Percentiles rank a stretch among this genome's conserved stretches.
Evolutionary conservation across 352 stramenopile species (phyloP).

Genomic region (Phytopythium boreale): DNA sequence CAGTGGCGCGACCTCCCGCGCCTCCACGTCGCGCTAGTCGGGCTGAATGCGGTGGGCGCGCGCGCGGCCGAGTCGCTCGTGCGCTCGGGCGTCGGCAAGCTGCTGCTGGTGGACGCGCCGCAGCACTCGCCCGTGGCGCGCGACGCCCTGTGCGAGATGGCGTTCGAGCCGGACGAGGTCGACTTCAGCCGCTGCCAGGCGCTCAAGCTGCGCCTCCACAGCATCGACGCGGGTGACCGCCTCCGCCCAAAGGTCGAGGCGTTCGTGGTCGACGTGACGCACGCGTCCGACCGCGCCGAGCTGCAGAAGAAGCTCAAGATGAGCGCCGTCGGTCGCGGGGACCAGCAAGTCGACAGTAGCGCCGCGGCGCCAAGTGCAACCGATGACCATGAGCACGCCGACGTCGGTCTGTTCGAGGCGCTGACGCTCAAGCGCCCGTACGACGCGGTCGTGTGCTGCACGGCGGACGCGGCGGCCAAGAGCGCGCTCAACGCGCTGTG

Average conservation of each 20-base stretch:
- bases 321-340: slow-evolving; percentile 16
- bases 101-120: slow-evolving; percentile 31
- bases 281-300: slow-evolving; percentile 25
- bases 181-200: slow-evolving; percentile 35
- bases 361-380: not conserved
- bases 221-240: slow-evolving; percentile 9
- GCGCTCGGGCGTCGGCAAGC: slow-evolving; percentile 23
- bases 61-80: slow-evolving; percentile 30
- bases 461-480: slow-evolving; percentile 19
- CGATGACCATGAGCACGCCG: not conserved
- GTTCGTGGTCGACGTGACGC: slow-evolving; percentile 23
- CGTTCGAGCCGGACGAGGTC: slow-evolving; percentile 23
- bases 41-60: slow-evolving; percentile 25
- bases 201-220: slow-evolving; percentile 32
- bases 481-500: slow-evolving; percentile 29
- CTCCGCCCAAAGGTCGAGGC: slow-evolving; percentile 22
- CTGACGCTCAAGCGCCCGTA: slow-evolving; percentile 36
- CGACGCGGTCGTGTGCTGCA: slow-evolving; percentile 34
- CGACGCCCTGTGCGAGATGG: slow-evolving; percentile 25
- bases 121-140: slow-evolving; percentile 17
- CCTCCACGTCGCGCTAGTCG: slow-evolving; percentile 28
- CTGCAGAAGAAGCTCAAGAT: slow-evolving; percentile 38
- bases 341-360: not conserved
- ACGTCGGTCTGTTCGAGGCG: slow-evolving; percentile 35
- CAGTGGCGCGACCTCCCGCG: slow-evolving; percentile 26